phyloP scores from a whole-genome alignment of 495 filamentous ascomycete species.

The Penicillium malachiteum region DNA sequence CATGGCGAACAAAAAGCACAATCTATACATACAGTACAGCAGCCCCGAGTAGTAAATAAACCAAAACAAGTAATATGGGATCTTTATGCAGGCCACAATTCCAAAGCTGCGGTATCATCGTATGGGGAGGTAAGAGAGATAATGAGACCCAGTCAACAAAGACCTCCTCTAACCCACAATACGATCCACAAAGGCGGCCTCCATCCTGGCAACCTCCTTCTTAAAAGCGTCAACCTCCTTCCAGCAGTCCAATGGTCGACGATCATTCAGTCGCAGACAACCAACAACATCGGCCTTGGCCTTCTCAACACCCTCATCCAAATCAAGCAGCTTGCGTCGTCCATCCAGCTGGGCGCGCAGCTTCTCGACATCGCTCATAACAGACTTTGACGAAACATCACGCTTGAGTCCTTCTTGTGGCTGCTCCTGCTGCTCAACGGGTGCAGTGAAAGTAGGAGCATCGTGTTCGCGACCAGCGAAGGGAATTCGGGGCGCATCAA shows the following conservation, averaged over 20 bases:
- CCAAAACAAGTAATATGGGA: conserved; percentile 7
- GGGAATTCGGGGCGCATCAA: conserved; percentile 49
- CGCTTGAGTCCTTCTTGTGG: conserved; percentile 22
- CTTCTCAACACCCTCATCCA: conserved; percentile 65
- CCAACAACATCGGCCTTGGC: conserved; percentile 75
- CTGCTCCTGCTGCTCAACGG: conserved; percentile 18
- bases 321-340: conserved; percentile 66
- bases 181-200: conserved; percentile 83
- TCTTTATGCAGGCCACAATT: conserved; percentile 5
- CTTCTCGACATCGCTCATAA: conserved; percentile 68
- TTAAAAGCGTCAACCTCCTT: conserved; percentile 89
- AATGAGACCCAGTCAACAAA: background rate
- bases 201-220: conserved; percentile 77
- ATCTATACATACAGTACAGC: conserved; percentile 37
- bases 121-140: background rate
- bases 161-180: conserved; percentile 57
- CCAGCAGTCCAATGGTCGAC: conserved; percentile 93
- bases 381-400: conserved; percentile 51
- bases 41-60: conserved; percentile 15
- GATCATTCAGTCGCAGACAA: conserved; percentile 82
- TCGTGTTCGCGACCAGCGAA: conserved; percentile 46
- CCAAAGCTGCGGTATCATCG: conserved; percentile 13
- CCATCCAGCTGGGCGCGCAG: conserved; percentile 72
- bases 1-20: conserved; percentile 18
- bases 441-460: conserved; percentile 19